Conservation (phyloP, 2,329 filamentous ascomycete species). For the Penicillium sp. region DNA sequence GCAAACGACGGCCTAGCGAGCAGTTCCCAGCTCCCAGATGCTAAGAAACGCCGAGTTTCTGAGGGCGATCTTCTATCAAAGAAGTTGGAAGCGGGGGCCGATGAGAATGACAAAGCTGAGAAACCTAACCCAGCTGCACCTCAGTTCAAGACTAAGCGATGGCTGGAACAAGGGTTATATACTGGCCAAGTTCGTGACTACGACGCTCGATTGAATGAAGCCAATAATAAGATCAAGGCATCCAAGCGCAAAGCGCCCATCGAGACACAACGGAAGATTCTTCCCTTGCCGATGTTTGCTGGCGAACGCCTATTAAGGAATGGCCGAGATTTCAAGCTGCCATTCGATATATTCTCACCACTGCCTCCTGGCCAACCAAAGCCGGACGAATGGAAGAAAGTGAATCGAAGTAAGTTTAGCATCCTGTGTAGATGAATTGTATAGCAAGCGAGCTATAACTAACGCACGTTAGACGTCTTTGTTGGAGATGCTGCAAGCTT, state of each 20-base stretch:
- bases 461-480: slow-evolving; percentile 66
- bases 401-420: slow-evolving; percentile 72
- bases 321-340: slow-evolving; percentile 80
- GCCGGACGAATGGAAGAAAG: slow-evolving; percentile 86
- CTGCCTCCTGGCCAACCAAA: slow-evolving; percentile 82
- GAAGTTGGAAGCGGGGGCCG: slow-evolving; percentile 15
- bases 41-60: slow-evolving; percentile 43
- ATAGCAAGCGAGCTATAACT: background rate
- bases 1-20: slow-evolving; percentile 22
- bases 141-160: slow-evolving; percentile 61
- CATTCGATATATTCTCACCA: slow-evolving; percentile 85
- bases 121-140: slow-evolving; percentile 20
- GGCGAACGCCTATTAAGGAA: slow-evolving; percentile 67
- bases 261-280: slow-evolving; percentile 38
- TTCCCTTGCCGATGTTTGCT: slow-evolving; percentile 76
- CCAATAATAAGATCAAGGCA: slow-evolving; percentile 39
- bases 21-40: slow-evolving; percentile 21
- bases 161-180: slow-evolving; percentile 78
- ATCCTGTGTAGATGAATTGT: background rate
- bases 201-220: slow-evolving; percentile 47
- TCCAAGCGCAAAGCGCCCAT: slow-evolving; percentile 20
- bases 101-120: slow-evolving; percentile 13
- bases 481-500: slow-evolving; percentile 75
- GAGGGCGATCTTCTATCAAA: slow-evolving; percentile 29
- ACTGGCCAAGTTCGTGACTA: slow-evolving; percentile 65